Evolutionary conservation across 2,329 filamentous ascomycete species (phyloP).

Genomic region (Chaetomiaceae sp.): DNA sequence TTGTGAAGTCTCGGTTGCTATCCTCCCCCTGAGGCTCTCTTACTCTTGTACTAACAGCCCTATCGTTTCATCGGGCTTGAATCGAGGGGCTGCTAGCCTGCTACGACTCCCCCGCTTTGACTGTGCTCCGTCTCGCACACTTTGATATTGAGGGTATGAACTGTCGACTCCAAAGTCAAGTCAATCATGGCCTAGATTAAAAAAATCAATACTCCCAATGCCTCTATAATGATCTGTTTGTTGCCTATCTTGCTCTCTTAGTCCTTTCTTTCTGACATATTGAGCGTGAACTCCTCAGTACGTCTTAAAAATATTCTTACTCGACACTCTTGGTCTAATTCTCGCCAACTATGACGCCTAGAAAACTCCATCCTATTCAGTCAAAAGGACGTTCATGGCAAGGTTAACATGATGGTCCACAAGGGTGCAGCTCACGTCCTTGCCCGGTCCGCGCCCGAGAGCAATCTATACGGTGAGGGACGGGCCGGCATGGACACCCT

Average conservation of each 20-base stretch:
- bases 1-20: too few relatives aligned
- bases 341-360: too few relatives aligned
- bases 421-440: constrained; percentile 40
- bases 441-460: constrained; percentile 39
- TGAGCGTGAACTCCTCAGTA: too few relatives aligned
- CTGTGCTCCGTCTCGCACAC: constrained; percentile 37
- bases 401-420: constrained; percentile 31
- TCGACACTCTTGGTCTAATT: too few relatives aligned
- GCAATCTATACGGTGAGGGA: constrained; percentile 50
- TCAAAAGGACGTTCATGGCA: constrained; percentile 47
- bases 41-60: too few relatives aligned
- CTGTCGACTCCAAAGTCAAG: constrained; percentile 57
- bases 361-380: constrained; percentile 60
- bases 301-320: too few relatives aligned
- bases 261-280: too few relatives aligned
- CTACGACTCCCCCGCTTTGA: constrained; percentile 64
- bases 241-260: too few relatives aligned
- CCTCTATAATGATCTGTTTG: too few relatives aligned
- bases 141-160: constrained; percentile 46
- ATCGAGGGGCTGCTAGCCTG: constrained; percentile 69
- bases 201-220: too few relatives aligned
- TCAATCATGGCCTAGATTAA: too few relatives aligned
- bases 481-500: constrained; percentile 49
- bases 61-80: constrained; percentile 66
- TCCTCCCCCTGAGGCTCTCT: too few relatives aligned